Conservation (phyloP, 2,329 filamentous ascomycete genomes). For the Knufia fluminis region DNA sequence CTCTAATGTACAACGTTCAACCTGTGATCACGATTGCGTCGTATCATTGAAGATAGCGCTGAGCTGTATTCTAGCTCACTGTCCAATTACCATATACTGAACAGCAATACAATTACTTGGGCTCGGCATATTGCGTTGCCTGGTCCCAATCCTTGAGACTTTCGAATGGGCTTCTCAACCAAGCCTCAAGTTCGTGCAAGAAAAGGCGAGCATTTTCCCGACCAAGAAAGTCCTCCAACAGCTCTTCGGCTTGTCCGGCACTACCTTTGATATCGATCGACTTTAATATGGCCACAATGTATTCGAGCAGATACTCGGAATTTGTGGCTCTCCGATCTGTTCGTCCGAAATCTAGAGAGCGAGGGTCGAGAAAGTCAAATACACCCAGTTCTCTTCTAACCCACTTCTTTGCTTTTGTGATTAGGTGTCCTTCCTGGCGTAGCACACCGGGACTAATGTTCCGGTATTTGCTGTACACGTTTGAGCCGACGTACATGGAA, state of each 20-base stretch:
- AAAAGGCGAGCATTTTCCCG: constrained; percentile 64
- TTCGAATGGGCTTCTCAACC: constrained; percentile 69
- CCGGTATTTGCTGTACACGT: constrained; percentile 64
- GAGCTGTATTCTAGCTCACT: no score
- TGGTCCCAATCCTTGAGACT: constrained; percentile 70
- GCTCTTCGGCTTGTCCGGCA: constrained; percentile 66
- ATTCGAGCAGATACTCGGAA: constrained; percentile 76
- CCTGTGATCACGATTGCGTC: no score
- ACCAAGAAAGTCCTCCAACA: constrained; percentile 71
- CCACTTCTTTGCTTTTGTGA: constrained; percentile 70
- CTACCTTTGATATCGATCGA: constrained; percentile 73
- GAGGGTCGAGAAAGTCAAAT: constrained; percentile 60
- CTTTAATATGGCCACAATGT: constrained; percentile 73
- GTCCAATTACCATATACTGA: no score
- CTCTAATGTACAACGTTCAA: no score
- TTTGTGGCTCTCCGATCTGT: constrained; percentile 50
- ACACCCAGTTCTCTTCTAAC: constrained; percentile 75
- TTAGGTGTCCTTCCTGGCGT: constrained; percentile 52
- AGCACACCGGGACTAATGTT: constrained; percentile 63
- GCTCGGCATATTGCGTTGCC: constrained; percentile 57
- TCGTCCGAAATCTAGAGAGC: constrained; percentile 19
- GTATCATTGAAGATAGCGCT: no score
- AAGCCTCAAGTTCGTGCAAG: constrained; percentile 74
- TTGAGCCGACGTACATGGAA: constrained; percentile 74
- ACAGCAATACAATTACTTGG: no score